Conservation (phyloP, 257 asterid species). For the Nicotiana obtusifolia region DNA sequence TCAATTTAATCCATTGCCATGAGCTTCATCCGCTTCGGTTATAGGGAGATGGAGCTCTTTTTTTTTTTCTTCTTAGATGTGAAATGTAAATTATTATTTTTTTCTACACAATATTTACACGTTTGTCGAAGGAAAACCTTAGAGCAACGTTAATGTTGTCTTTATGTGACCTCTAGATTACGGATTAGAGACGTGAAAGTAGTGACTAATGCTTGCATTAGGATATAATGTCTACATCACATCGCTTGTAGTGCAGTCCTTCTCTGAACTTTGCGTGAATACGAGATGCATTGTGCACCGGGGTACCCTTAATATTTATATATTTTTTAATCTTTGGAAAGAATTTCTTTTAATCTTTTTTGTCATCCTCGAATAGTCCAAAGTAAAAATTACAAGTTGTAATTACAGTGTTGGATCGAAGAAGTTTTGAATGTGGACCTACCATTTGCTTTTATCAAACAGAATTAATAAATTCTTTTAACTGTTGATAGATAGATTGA, state of each 20-base stretch:
- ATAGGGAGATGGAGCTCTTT: background rate
- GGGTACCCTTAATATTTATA: too few species aligned
- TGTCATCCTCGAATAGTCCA: background rate
- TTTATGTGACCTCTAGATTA: background rate
- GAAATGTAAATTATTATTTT: background rate
- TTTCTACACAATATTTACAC: background rate
- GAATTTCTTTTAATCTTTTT: background rate
- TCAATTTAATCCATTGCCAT: too few species aligned
- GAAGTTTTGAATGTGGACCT: background rate
- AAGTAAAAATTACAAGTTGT: background rate
- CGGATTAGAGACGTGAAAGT: fast-evolving
- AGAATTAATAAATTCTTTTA: background rate
- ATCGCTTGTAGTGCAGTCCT: fast-evolving
- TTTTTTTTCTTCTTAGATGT: background rate
- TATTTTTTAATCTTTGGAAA: too few species aligned
- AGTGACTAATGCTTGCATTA: background rate
- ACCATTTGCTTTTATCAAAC: background rate
- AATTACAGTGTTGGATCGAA: background rate
- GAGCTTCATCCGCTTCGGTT: background rate
- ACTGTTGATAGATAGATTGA: background rate
- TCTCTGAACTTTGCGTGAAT: background rate
- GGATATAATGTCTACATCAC: fast-evolving
- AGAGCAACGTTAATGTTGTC: background rate
- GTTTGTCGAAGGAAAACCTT: background rate
- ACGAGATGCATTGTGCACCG: background rate